A percentile compares a stretch with the other conserved stretches of the same genome.
These are phyloP conservation scores for Aureobasidium sp. DNA, from an alignment of 2,329 filamentous ascomycete species.

Conservation along the genomic window DNA sequence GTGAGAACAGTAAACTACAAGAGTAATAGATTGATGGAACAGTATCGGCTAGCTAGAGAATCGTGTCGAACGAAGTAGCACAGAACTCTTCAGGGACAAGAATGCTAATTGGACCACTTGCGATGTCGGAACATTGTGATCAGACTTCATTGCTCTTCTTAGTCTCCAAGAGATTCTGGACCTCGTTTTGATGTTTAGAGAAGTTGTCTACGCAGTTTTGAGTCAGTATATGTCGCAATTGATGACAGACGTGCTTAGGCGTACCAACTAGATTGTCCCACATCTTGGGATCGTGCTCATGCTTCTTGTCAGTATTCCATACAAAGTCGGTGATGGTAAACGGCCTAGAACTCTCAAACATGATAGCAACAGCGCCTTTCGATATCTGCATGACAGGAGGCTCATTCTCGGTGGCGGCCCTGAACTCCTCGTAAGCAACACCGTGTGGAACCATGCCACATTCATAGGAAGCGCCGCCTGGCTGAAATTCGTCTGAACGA, in stretches of 20 bases:
- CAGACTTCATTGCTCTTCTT: not conserved
- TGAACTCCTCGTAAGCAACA: constrained; percentile 33
- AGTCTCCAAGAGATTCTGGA: not conserved
- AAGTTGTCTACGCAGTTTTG: not conserved
- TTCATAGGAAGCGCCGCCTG: constrained; percentile 32
- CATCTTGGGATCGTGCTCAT: constrained; percentile 33
- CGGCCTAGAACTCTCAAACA: constrained; percentile 29
- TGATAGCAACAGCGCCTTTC: constrained; percentile 37
- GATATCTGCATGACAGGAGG: constrained; percentile 41
- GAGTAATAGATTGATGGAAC: too few species aligned
- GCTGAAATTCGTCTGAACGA: constrained; percentile 38
- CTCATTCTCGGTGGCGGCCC: constrained; percentile 43
- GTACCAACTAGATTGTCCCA: constrained; percentile 29
- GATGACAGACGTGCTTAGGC: not conserved
- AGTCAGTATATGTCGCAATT: too few species aligned
- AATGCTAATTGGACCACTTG: too few species aligned
- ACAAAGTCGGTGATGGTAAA: constrained; percentile 14
- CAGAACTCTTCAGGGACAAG: too few species aligned
- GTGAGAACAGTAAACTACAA: too few species aligned
- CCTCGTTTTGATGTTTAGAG: not conserved
- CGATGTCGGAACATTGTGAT: too few species aligned
- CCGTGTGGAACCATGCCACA: constrained; percentile 32
- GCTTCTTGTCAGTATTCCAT: constrained; percentile 32
- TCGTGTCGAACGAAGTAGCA: too few species aligned
- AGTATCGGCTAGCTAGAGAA: too few species aligned